Base-by-base conservation (phyloP, 75 land plant genomes). In the Pseudotsuga menziesii region DNA sequence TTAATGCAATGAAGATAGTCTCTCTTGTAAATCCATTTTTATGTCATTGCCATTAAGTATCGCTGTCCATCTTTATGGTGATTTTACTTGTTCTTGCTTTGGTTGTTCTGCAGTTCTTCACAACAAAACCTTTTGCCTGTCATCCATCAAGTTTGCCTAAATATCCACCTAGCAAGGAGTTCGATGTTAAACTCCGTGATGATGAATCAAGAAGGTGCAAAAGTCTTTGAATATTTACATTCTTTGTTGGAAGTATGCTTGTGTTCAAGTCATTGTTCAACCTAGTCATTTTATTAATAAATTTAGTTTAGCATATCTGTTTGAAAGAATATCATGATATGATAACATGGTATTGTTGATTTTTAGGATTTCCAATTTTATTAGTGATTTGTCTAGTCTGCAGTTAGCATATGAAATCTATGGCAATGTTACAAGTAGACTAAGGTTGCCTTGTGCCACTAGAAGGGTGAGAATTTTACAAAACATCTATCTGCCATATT, bases 161-260 rank as follows among this genome's bases (percentile, higher is more conserved):
- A 76, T 95, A 95, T 87, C 94, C 97, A 76, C 96, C 98, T 9
- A 91, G 98, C 85, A 95, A 95, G 77, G 98, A 95, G 78, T 90
- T 94, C 86, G 98, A 93, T 84, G 98, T 92, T 60, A 95, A 95
- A 82, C 57, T 88, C 57, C 80, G 98, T 48, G 97, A 95, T 81
- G 97, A 95, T 55, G 98, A 93, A 80, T 90, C 92, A 59, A 81
- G 98, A 85, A 89, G 98, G 98, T 94, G 66, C 39, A 29, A 16
- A 35, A 9, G 19, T 20, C 16, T 13, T 26, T 73, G 32, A 16
- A 15, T 56, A 26, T 74, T 29, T 58, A n/a, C 7, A 48, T 64
- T 35, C 6, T 32, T 41, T 41, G 41, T 39, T 13, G n/a, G 72
- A 11, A 69, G 23, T 69, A 23, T 69, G 11, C n/a, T 16, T 36